phyloP scores from a whole-genome alignment of 345 rosid genomes.

The Citrus medica region DNA sequence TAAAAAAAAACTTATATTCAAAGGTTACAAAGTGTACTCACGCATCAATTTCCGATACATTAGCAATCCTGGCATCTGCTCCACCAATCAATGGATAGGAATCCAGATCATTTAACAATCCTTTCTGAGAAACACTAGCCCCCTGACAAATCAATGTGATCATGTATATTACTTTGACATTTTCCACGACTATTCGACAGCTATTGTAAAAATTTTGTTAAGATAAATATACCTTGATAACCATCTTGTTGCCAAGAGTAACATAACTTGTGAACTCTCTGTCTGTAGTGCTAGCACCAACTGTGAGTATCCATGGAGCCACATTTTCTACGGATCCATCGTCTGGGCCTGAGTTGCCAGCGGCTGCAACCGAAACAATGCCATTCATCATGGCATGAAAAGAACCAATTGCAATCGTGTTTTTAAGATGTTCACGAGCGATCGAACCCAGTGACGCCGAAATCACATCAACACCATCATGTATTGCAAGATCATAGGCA shows the following conservation, averaged over 20 bases:
- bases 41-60: slow-evolving; percentile 36
- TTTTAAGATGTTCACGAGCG: slow-evolving; percentile 14
- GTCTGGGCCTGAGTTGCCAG: slow-evolving; percentile 37
- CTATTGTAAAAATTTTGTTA: neutral
- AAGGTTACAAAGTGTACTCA: slow-evolving; percentile 25
- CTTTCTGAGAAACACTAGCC: slow-evolving; percentile 41
- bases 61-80: slow-evolving; percentile 33
- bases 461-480: slow-evolving; percentile 49
- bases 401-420: slow-evolving; percentile 36
- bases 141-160: slow-evolving; percentile 40
- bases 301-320: slow-evolving; percentile 45
- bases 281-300: slow-evolving; percentile 45
- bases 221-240: slow-evolving; percentile 18
- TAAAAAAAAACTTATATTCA: too few relatives aligned
- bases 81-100: slow-evolving; percentile 52
- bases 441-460: slow-evolving; percentile 35
- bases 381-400: slow-evolving; percentile 41
- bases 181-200: too few relatives aligned
- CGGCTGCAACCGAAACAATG: slow-evolving; percentile 32
- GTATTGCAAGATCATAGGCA: slow-evolving; percentile 39
- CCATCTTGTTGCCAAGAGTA: slow-evolving; percentile 11
- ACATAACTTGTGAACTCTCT: slow-evolving; percentile 19
- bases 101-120: slow-evolving; percentile 27
- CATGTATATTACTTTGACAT: too few relatives aligned
- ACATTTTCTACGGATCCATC: slow-evolving; percentile 23